Conservation (phyloP, 202 grass and related monocot genomes). For the Saccharum hybrid region DNA sequence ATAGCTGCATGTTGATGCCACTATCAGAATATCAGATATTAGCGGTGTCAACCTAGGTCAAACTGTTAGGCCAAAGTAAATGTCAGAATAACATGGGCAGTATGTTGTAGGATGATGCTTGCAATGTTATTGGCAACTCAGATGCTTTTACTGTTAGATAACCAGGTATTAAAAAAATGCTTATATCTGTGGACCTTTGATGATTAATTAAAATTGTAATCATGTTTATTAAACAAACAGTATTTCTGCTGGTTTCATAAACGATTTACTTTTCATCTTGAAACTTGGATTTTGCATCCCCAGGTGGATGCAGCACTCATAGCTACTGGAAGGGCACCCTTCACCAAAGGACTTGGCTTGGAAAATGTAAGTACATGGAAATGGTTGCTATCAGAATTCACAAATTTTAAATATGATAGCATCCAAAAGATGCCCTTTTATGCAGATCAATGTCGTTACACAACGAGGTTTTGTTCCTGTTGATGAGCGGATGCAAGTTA, state of each 20-base stretch:
- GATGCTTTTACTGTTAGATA: neutral
- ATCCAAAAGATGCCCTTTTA: constrained; percentile 31
- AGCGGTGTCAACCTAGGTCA: neutral
- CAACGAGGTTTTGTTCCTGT: constrained; percentile 92
- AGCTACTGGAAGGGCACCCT: constrained; percentile 93
- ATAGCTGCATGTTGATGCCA: neutral
- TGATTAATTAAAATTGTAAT: constrained; percentile 4
- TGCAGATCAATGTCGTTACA: constrained; percentile 83
- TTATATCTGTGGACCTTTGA: constrained; percentile 6
- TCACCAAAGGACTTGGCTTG: constrained; percentile 93
- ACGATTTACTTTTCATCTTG: neutral
- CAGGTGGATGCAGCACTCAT: constrained; percentile 93
- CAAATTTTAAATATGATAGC: neutral
- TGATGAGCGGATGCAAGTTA: constrained; percentile 89
- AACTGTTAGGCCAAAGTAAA: constrained; percentile 6
- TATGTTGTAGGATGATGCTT: constrained; percentile 18
- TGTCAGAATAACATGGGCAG: neutral
- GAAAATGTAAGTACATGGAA: constrained; percentile 75
- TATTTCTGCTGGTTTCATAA: constrained; percentile 16
- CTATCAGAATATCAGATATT: neutral
- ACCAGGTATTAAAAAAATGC: neutral
- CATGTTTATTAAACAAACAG: constrained; percentile 5
- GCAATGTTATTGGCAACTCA: neutral
- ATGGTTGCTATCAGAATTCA: neutral
- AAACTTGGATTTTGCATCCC: constrained; percentile 32